Conservation (phyloP, 2,329 filamentous ascomycete species). For the Westerdykella aurantiaca region DNA sequence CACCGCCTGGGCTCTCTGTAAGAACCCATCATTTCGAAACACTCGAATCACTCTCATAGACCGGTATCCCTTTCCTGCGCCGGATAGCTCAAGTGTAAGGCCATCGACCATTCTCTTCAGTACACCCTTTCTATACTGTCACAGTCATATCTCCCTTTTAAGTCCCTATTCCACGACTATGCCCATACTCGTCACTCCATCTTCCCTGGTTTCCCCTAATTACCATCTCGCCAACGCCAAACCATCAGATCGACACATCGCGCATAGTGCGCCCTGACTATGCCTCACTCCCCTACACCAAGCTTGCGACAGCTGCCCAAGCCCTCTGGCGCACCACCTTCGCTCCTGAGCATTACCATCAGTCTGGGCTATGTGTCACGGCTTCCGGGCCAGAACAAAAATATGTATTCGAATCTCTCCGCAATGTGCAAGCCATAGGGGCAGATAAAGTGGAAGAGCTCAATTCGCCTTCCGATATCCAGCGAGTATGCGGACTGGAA, state of each 20-base stretch:
- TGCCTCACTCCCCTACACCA: conserved; percentile 68
- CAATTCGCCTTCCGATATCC: conserved; percentile 35
- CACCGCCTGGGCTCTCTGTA: conserved; percentile 64
- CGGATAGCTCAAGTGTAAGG: conserved; percentile 51
- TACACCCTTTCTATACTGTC: not conserved
- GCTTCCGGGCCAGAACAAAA: conserved; percentile 46
- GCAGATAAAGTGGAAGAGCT: conserved; percentile 39
- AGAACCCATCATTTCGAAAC: conserved; percentile 49
- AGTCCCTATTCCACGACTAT: not conserved
- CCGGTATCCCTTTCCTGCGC: conserved; percentile 52
- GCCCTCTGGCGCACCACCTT: conserved; percentile 60
- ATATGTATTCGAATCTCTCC: conserved; percentile 36
- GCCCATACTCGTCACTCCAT: not conserved
- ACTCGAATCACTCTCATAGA: conserved; percentile 55
- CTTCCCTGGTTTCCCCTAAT: not conserved
- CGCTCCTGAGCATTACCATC: conserved; percentile 61
- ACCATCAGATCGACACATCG: conserved; percentile 48
- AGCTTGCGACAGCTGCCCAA: conserved; percentile 66
- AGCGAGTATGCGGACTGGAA: conserved; percentile 37
- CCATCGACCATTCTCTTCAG: not conserved
- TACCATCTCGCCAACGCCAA: not conserved
- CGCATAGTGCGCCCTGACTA: conserved; percentile 72
- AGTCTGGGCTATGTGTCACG: conserved; percentile 63
- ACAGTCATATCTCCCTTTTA: not conserved
- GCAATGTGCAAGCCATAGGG: conserved; percentile 29